Evolutionary conservation across 352 stramenopile species (phyloP), one percentile per base, ranked within the genome.

Genomic region (Plasmopara viticola): DNA sequence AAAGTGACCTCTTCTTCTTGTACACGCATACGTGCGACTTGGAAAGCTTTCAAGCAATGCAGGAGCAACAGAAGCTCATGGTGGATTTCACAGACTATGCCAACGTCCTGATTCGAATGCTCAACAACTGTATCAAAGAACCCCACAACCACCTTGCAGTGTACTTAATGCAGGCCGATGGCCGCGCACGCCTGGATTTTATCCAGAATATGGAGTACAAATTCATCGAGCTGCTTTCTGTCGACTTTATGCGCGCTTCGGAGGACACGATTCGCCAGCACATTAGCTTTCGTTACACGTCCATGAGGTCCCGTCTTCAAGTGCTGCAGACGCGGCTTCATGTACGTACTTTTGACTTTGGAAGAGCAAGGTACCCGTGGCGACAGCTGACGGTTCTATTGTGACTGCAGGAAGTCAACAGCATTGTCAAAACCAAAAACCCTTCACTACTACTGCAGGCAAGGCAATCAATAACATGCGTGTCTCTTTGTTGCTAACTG

Each of bases 131-230:
- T 65, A 97, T 98, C 64, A 94, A 96, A 54, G 90, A 98, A 60
- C 90, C 91, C 2, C 86, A 97, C 64, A 96, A 89, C 60, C 87
- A 97, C 58, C 62, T 98, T 40, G 88, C 90, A 20, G 87, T 97
- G 14, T 97, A 97, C 53, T 67, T 97, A 25, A 96, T 98, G 84
- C 80, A 96, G 48, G 78, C 80, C 1, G 90, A 97, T 45, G 83
- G 85, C n/a, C 84, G 86, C 44, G 87, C 87, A 14, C 78, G 90
- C 2, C 70, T 98, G 9, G 91, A 98, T 51, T 96, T 97, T 54
- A 97, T 98, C 55, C 87, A 96, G 68, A 97, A 97, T 59, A 97
- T 97, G 91, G 87, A 97, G 71, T 97, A 97, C 82, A 97, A 97
- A 52, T 98, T 98, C 62, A 87, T 98, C 30, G 92, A 98, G 70